Base-by-base conservation (phyloP, 1,139 yeast genomes). In the Debaryomyces subglobosus region DNA sequence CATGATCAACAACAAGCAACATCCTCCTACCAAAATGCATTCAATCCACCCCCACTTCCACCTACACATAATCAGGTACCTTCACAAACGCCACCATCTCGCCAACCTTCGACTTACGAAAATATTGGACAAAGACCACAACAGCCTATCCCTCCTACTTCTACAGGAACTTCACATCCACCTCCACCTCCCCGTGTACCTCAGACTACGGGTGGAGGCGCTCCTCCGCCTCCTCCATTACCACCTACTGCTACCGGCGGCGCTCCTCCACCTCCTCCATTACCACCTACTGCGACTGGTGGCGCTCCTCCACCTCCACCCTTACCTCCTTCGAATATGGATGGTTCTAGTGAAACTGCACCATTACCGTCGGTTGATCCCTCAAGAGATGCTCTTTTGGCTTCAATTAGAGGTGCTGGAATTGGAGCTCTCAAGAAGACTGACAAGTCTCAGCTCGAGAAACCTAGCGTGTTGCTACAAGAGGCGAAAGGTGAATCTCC, bases 381-480 rank as follows among this genome's bases (percentile, higher is more conserved):
- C 0, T 84, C 84, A 0, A 77, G 96, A 59, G 96, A 89, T 65
- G 96, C 96, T 0, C 77, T 94, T 41, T 70, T 94, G 50, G 90
- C 96, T 0, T 89, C 97, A 0, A 94, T 92, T 57, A 78, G 96
- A 59, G 82, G 86, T 30, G 85, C 96, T 0, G 89, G 90, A 44
- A 46, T 91, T 10, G 85, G 85, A 0, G 63, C 81, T 3, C 77
- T 92, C 54, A 83, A 77, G 54, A 89, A 86, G 64, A 86, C 87
- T 4, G 97, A 94, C 65, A 92, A 91, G 66, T 69, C 90, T 0
- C 92, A 87, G 58, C 71, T 91, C 44, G 97, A 92, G 37, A 79
- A 76, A 53, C 96, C 97, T 3, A 85, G 85, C 46, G 89, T 80
- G 0, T 60, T 88, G 34, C 67, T 89, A 27, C 88, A 81, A 66